Evolutionary conservation across 2,329 filamentous ascomycete species (phyloP).

Genomic region (Sporothrix phasma): DNA sequence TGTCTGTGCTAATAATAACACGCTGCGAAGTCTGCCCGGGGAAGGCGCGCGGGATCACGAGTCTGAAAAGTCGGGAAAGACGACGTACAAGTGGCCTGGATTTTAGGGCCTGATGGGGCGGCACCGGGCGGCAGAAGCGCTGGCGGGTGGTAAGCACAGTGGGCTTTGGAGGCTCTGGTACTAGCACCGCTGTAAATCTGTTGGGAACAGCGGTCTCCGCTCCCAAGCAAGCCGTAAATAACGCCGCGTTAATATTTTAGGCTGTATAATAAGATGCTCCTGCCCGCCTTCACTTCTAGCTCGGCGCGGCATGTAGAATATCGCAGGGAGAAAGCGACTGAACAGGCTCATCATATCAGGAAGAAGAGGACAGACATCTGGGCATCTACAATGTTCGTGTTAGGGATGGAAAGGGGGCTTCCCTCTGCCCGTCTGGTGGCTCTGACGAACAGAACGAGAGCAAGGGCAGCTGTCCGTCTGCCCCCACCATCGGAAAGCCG

Average conservation of each 20-base stretch:
- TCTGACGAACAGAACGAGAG: not conserved
- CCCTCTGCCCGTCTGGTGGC: not conserved
- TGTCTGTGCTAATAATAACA: conserved; percentile 6
- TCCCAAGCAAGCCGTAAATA: not conserved
- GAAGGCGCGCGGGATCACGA: not conserved
- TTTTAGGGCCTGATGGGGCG: not conserved
- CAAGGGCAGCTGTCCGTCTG: not conserved
- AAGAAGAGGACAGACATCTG: not conserved
- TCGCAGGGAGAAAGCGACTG: not conserved
- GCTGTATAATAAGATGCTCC: not conserved
- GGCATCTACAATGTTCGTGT: not conserved
- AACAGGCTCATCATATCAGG: not conserved
- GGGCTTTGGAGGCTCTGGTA: not conserved
- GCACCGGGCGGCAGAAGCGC: not conserved
- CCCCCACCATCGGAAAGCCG: not conserved
- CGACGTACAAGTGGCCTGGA: not conserved
- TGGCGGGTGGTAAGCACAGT: not conserved
- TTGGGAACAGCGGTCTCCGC: conserved; percentile 4
- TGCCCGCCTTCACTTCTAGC: not conserved
- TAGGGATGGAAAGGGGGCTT: not conserved
- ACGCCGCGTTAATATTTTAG: not conserved
- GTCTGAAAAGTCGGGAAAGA: not conserved
- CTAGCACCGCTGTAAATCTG: not conserved
- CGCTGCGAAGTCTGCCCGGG: not conserved
- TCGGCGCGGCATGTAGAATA: not conserved